Evolutionary conservation across 192 early-diverging fungal species (phyloP), one percentile per base, ranked within the genome.

Genomic region (Cetraspora pellucida): DNA sequence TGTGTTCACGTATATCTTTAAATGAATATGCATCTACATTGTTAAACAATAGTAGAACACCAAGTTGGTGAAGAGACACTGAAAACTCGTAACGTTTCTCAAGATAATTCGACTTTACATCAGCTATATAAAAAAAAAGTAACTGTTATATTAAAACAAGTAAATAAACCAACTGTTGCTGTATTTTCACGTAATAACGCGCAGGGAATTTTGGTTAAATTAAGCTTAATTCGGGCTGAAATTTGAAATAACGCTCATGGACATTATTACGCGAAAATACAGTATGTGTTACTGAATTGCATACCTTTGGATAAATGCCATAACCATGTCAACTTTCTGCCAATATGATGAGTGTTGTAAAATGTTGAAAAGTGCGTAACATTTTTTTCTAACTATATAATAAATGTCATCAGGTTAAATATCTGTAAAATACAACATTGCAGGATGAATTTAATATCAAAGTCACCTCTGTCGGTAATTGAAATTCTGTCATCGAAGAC

Each of bases 81-180:
- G 89, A 90, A 23, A 94, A 77, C 75, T 96, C 95, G 77, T 96
- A 96, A 14, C 88, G 85, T 79, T 90, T 92, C 63, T 95, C 90
- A 21, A 89, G 78, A 76, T 82, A 86, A 59, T 85, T 90, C 21
- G 93, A 75, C 76, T 85, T 75, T 4, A 94, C 83, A 60, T 94
- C 93, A 21, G 86, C 92, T 92, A 64, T 21, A 69, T 3, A 37
- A 37, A 37, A 37, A 37, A 37, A 1, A 37, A 7, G 0, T 6
- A 7, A 37, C 7, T 37, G 37, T 37, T 37, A 37, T 37, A 37
- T 37, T 37, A 37, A 37, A 37, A 37, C n/a, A n/a, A 37, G 37
- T 37, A 37, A 37, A 37, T 37, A 1, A 37, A 37, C 1, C 0
- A 1, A 37, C 1, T 37, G 37, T 37, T 37, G 7, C n/a, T n/a